These are phyloP conservation scores for Clitopilus hobsonii DNA, from an alignment of 768 basidiomycete species.

Conservation along the genomic window DNA sequence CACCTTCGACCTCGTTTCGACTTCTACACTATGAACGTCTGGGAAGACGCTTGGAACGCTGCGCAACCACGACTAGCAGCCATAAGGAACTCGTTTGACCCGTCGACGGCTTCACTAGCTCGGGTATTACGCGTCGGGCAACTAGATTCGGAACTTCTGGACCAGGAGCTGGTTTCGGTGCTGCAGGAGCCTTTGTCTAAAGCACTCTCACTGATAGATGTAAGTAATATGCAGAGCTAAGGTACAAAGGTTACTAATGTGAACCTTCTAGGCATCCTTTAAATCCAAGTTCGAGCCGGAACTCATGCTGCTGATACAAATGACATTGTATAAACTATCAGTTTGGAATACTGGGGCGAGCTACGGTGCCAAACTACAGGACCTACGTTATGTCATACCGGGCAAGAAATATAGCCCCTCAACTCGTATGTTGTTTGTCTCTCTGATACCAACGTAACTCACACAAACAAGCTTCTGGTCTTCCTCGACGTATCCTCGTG, in stretches of 20 bases:
- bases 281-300: slow-evolving; percentile 71
- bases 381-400: slow-evolving; percentile 53
- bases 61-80: slow-evolving; percentile 51
- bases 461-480: slow-evolving; percentile 49
- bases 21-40: slow-evolving; percentile 16
- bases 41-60: slow-evolving; percentile 63
- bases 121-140: slow-evolving; percentile 82
- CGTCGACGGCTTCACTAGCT: slow-evolving; percentile 23
- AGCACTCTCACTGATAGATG: slow-evolving; percentile 64
- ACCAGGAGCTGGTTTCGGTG: slow-evolving; percentile 79
- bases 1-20: background rate
- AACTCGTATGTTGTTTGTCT: slow-evolving; percentile 30
- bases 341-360: slow-evolving; percentile 77
- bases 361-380: slow-evolving; percentile 83
- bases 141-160: slow-evolving; percentile 87
- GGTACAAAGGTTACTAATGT: slow-evolving; percentile 9
- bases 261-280: slow-evolving; percentile 43
- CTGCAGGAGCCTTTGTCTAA: slow-evolving; percentile 78
- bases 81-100: slow-evolving; percentile 36
- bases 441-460: slow-evolving; percentile 8
- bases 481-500: slow-evolving; percentile 57
- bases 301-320: slow-evolving; percentile 61
- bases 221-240: slow-evolving; percentile 27
- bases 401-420: slow-evolving; percentile 14
- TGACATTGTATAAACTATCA: slow-evolving; percentile 76